phyloP scores from a whole-genome alignment of 352 stramenopile species.

The Phytophthora fragariae region DNA sequence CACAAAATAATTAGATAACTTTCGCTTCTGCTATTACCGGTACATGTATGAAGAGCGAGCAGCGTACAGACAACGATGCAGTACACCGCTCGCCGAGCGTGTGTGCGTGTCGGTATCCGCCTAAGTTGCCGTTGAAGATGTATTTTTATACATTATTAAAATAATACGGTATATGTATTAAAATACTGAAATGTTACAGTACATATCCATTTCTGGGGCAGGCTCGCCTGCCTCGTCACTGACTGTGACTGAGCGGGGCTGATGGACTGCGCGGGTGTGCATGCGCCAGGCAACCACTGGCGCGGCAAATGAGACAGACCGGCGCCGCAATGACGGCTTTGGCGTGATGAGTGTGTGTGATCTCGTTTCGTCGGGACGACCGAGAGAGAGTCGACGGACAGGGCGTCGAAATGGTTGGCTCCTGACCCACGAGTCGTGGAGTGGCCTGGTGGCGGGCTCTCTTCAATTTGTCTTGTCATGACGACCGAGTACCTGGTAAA shows the following conservation, averaged over 20 bases:
- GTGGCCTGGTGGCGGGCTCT: background rate
- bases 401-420: conserved; percentile 15
- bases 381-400: background rate
- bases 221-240: conserved; percentile 17
- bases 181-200: no score
- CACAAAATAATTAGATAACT: no score
- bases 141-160: no score
- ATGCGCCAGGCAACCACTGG: conserved; percentile 19
- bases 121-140: no score
- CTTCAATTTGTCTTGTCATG: conserved; percentile 2
- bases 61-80: no score
- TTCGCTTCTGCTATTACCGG: no score
- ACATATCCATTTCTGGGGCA: background rate
- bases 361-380: conserved; percentile 16
- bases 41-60: no score
- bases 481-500: conserved; percentile 5
- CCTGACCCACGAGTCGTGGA: background rate
- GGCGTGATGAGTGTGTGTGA: conserved; percentile 22
- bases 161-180: no score
- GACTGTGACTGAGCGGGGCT: background rate
- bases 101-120: no score
- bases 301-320: conserved; percentile 21
- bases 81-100: no score
- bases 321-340: background rate
- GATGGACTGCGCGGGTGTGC: conserved; percentile 8